Evolutionary conservation across 2,329 filamentous ascomycete genomes (phyloP).

Genomic region (Anthostomella pinea): DNA sequence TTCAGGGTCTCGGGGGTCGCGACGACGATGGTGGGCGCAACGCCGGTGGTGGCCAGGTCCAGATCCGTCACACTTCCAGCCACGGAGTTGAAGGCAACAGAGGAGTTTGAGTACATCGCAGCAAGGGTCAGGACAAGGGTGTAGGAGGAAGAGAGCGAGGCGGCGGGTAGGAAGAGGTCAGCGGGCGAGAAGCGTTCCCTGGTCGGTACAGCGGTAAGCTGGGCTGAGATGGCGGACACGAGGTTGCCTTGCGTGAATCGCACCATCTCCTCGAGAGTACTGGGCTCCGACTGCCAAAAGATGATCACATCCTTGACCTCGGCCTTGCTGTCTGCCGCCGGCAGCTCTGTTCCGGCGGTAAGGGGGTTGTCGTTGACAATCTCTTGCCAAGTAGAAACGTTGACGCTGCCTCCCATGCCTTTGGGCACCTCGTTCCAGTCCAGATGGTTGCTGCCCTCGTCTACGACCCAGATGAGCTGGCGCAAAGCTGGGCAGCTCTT

Average conservation of each 20-base stretch:
- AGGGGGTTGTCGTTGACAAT: constrained; percentile 69
- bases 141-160: constrained; percentile 76
- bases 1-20: constrained; percentile 72
- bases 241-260: constrained; percentile 81
- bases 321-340: constrained; percentile 54
- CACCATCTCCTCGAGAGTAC: constrained; percentile 64
- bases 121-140: constrained; percentile 76
- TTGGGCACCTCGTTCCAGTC: constrained; percentile 90
- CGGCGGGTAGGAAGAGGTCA: constrained; percentile 83
- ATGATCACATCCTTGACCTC: constrained; percentile 57
- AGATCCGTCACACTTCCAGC: constrained; percentile 72
- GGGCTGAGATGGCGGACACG: constrained; percentile 78
- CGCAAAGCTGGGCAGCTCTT: constrained; percentile 68
- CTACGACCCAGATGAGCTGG: constrained; percentile 87
- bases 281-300: constrained; percentile 61
- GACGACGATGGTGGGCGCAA: constrained; percentile 80
- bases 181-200: constrained; percentile 68
- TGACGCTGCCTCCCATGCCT: constrained; percentile 69
- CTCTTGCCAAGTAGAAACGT: constrained; percentile 91
- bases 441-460: constrained; percentile 85
- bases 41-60: constrained; percentile 65
- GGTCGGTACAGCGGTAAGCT: constrained; percentile 72
- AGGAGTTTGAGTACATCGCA: constrained; percentile 80
- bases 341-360: constrained; percentile 60
- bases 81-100: constrained; percentile 84